These are phyloP conservation scores for Avena atlantica DNA, from an alignment of 176 grass and related monocot species.

Conservation along the genomic window DNA sequence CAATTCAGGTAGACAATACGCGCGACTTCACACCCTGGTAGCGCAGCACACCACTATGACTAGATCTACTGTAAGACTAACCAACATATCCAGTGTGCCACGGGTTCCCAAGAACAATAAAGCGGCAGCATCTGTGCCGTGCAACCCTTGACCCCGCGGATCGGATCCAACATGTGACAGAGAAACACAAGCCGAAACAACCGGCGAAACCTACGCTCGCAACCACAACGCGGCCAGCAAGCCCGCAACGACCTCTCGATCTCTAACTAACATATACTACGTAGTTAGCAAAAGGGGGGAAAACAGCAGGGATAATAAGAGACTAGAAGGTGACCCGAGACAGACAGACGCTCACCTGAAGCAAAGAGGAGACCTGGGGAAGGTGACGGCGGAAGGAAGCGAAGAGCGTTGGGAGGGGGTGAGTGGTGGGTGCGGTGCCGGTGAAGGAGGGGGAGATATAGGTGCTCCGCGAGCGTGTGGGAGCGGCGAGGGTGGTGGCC, in stretches of 20 bases:
- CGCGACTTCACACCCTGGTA: not conserved
- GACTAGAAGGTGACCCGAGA: not conserved
- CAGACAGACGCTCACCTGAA: conserved; percentile 38
- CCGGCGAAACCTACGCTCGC: not conserved
- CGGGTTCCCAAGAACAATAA: conserved; percentile 25
- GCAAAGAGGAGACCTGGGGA: not conserved
- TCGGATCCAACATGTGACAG: conserved; percentile 29
- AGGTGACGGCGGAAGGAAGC: conserved; percentile 41
- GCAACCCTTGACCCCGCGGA: conserved; percentile 17
- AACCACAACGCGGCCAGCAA: not conserved
- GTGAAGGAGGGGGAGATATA: conserved; percentile 46
- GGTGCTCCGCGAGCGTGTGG: conserved; percentile 2
- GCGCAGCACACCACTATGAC: not conserved
- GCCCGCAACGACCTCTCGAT: not conserved
- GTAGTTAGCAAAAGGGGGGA: not conserved
- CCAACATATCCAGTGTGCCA: conserved; percentile 2
- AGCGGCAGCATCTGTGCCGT: not conserved
- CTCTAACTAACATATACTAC: not conserved
- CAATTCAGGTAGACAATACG: not conserved
- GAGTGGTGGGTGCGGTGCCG: conserved; percentile 30
- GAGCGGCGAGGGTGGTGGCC: conserved; percentile 40
- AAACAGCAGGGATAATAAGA: too few species aligned
- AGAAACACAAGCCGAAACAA: conserved; percentile 12
- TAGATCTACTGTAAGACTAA: conserved; percentile 34
- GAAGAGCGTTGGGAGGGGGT: conserved; percentile 37